These are phyloP conservation scores for Myxozyma vanderwaltii DNA, from an alignment of 805 yeast genomes.

Conservation along the genomic window DNA sequence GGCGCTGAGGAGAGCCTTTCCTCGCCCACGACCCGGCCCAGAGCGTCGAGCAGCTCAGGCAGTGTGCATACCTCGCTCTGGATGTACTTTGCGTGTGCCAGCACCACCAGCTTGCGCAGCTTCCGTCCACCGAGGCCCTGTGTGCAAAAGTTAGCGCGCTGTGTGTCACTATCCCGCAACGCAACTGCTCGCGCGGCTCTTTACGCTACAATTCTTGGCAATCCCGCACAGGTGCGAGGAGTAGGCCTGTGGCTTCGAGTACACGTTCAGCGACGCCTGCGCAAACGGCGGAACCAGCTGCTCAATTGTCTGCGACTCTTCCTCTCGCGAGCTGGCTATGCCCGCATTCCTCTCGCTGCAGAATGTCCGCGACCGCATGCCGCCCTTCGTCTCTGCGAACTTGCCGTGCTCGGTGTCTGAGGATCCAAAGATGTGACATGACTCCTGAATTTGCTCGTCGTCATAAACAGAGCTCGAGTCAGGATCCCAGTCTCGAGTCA, in stretches of 20 bases:
- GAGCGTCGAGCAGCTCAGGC: conserved; percentile 21
- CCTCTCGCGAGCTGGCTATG: background rate
- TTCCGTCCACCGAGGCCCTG: conserved; percentile 28
- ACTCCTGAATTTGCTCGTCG: background rate
- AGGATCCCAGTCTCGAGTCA: background rate
- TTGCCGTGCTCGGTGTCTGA: background rate
- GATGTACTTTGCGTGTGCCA: conserved; percentile 28
- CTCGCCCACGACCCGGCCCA: conserved; percentile 4
- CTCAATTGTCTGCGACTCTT: conserved; percentile 11
- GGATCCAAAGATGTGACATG: background rate
- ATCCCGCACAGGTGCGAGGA: conserved; percentile 20
- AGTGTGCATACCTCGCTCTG: conserved; percentile 19
- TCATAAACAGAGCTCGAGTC: background rate
- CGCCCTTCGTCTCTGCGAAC: background rate
- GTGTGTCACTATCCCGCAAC: too few relatives aligned
- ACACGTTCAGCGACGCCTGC: conserved; percentile 25
- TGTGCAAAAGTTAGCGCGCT: background rate
- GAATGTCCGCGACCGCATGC: background rate
- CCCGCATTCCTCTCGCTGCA: too few relatives aligned
- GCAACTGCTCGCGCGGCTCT: background rate
- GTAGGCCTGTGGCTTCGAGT: conserved; percentile 19
- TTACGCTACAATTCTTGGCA: conserved; percentile 23
- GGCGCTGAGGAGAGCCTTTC: too few relatives aligned
- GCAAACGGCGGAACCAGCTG: conserved; percentile 22
- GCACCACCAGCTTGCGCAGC: conserved; percentile 22